A percentile compares a stretch with the other conserved stretches of the same genome.
Conservation (phyloP, 2,329 filamentous ascomycete genomes). For the Aspergillus sp. region DNA sequence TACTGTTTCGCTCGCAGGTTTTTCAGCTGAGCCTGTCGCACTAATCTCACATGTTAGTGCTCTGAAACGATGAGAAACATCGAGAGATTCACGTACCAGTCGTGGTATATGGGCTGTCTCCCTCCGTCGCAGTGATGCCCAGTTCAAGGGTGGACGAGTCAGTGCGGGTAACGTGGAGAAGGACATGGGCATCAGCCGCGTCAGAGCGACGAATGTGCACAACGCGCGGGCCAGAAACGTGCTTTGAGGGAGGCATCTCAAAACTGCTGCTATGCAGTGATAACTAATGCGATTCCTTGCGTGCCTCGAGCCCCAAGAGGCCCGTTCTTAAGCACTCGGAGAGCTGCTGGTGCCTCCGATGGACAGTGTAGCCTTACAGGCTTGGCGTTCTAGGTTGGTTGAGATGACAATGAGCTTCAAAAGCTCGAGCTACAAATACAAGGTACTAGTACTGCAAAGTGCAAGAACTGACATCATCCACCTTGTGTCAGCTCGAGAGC, state of each 20-base stretch:
- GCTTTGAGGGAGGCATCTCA: slow-evolving; percentile 18
- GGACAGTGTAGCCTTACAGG: neutral
- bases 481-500: too few species aligned
- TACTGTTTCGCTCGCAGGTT: slow-evolving; percentile 49
- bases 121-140: slow-evolving; percentile 62
- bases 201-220: slow-evolving; percentile 56
- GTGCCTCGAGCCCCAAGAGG: neutral
- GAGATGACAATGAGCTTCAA: too few species aligned
- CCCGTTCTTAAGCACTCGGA: neutral
- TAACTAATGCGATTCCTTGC: neutral
- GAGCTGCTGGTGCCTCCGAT: neutral
- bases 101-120: slow-evolving; percentile 57
- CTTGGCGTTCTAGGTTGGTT: neutral
- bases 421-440: too few species aligned
- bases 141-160: slow-evolving; percentile 54
- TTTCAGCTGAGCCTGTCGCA: slow-evolving; percentile 42
- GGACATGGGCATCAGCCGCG: slow-evolving; percentile 45
- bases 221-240: slow-evolving; percentile 39
- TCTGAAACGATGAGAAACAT: neutral
- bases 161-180: slow-evolving; percentile 54
- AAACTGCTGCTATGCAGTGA: neutral
- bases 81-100: slow-evolving; percentile 41
- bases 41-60: slow-evolving; percentile 32
- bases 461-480: too few species aligned
- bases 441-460: too few species aligned